Conservation (phyloP, 2,329 filamentous ascomycete species). For the Simplicillium aogashimaense region DNA sequence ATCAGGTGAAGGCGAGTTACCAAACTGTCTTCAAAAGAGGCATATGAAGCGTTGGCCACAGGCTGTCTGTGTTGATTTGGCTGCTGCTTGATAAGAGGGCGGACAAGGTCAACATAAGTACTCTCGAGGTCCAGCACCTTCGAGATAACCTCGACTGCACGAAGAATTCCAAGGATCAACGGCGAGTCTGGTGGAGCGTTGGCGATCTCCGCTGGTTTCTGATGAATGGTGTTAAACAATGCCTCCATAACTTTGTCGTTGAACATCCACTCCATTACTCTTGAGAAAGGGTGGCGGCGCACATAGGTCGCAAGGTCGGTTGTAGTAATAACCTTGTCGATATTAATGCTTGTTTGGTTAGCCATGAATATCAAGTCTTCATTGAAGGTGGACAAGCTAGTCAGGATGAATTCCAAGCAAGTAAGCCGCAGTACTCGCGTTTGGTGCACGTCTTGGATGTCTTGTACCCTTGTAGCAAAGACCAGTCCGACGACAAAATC, state of each 20-base stretch:
- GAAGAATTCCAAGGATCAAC: conserved; percentile 66
- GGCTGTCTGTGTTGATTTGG: conserved; percentile 46
- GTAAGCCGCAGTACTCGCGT: conserved; percentile 64
- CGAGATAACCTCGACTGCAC: conserved; percentile 75
- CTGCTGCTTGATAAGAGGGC: conserved; percentile 64
- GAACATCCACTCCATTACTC: conserved; percentile 97
- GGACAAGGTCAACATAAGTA: conserved; percentile 83
- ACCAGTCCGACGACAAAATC: conserved; percentile 82
- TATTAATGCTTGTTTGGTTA: conserved; percentile 64
- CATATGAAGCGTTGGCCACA: conserved; percentile 60
- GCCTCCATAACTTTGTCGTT: conserved; percentile 79
- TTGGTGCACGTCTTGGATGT: conserved; percentile 58
- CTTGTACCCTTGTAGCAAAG: conserved; percentile 56
- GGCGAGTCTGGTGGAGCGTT: conserved; percentile 69
- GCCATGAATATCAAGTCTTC: conserved; percentile 83
- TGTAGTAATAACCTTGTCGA: conserved; percentile 66
- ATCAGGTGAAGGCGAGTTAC: conserved; percentile 71
- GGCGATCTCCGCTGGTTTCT: conserved; percentile 63
- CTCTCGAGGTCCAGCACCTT: conserved; percentile 78
- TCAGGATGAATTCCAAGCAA: conserved; percentile 74
- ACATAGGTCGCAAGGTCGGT: conserved; percentile 73
- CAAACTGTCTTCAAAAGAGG: conserved; percentile 88
- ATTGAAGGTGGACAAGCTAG: conserved; percentile 80
- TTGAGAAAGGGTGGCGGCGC: conserved; percentile 80
- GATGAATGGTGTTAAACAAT: conserved; percentile 69